Conservation (phyloP, 2,329 filamentous ascomycete genomes). For the Davidsoniella virescens region DNA sequence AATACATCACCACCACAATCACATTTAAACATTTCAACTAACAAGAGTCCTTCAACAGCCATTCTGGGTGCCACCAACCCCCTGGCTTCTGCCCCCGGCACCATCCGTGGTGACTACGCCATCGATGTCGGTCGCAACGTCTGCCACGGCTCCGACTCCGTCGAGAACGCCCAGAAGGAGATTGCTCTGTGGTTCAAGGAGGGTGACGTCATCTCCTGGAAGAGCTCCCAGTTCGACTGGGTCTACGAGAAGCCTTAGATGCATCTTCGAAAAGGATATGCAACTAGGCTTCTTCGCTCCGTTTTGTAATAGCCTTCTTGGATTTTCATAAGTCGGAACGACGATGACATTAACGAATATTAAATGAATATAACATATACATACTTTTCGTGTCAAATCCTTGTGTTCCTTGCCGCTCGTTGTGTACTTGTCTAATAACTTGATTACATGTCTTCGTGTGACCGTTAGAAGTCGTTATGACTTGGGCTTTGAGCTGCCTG, state of each 20-base stretch:
- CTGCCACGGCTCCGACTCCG: constrained; percentile 97
- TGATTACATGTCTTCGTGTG: too few relatives aligned
- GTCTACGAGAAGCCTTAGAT: constrained; percentile 77
- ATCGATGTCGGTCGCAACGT: constrained; percentile 83
- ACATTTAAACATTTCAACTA: constrained; percentile 13
- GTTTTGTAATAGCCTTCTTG: not conserved
- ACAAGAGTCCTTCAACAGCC: constrained; percentile 26
- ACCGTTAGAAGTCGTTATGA: too few relatives aligned
- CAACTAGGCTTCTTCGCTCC: not conserved
- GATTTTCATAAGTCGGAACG: not conserved
- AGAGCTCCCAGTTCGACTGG: constrained; percentile 75
- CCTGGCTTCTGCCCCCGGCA: constrained; percentile 80
- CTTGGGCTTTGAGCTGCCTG: not conserved
- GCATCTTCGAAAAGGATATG: constrained; percentile 3
- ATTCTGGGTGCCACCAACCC: constrained; percentile 99
- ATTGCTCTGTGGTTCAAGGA: constrained; percentile 96
- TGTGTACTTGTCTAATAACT: too few relatives aligned
- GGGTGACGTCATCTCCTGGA: constrained; percentile 72
- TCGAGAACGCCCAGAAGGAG: constrained; percentile 99
- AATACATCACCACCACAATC: not conserved
- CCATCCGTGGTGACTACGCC: constrained; percentile 90
- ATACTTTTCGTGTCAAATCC: not conserved
- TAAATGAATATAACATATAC: constrained; percentile 9
- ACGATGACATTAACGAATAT: constrained; percentile 11
- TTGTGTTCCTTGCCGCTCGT: too few relatives aligned